phyloP scores from a whole-genome alignment of 202 grass and related monocot genomes.

The Musa balbisiana region DNA sequence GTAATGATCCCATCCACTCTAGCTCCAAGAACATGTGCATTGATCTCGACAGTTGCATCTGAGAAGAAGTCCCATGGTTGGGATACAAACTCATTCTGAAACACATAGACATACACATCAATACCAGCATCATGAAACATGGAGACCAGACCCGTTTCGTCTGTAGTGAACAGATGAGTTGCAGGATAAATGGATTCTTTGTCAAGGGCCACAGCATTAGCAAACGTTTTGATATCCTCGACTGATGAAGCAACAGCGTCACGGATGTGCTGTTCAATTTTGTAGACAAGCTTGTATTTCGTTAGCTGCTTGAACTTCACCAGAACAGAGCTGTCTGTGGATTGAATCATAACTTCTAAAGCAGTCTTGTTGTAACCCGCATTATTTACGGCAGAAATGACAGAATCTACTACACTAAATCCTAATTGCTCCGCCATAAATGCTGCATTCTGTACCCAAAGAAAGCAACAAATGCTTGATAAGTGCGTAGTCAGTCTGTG shows the following conservation, averaged over 20 bases:
- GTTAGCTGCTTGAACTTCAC: slow-evolving; percentile 55
- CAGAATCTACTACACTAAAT: slow-evolving; percentile 29
- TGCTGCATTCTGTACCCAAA: slow-evolving; percentile 45
- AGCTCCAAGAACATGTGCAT: slow-evolving; percentile 43
- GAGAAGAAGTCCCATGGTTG: slow-evolving; percentile 81
- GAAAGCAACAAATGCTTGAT: slow-evolving; percentile 19
- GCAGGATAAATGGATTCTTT: slow-evolving; percentile 44
- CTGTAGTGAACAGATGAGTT: slow-evolving; percentile 26
- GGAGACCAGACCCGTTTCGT: slow-evolving; percentile 45
- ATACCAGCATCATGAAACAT: slow-evolving; percentile 50
- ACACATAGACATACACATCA: slow-evolving; percentile 50
- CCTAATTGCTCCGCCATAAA: slow-evolving; percentile 47
- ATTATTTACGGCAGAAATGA: slow-evolving; percentile 38
- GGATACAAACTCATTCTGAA: slow-evolving; percentile 65
- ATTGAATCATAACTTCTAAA: slow-evolving; percentile 57
- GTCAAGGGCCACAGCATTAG: slow-evolving; percentile 52
- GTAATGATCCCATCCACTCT: slow-evolving; percentile 73
- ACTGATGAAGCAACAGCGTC: slow-evolving; percentile 45
- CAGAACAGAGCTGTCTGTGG: slow-evolving; percentile 59
- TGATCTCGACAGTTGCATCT: slow-evolving; percentile 65
- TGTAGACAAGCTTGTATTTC: slow-evolving; percentile 73
- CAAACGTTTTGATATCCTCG: slow-evolving; percentile 55
- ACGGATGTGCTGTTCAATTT: slow-evolving; percentile 46
- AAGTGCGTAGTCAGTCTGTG: too few relatives aligned
- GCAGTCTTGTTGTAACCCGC: slow-evolving; percentile 51